phyloP scores from a whole-genome alignment of 495 filamentous ascomycete species.

The Neurospora sp. region DNA sequence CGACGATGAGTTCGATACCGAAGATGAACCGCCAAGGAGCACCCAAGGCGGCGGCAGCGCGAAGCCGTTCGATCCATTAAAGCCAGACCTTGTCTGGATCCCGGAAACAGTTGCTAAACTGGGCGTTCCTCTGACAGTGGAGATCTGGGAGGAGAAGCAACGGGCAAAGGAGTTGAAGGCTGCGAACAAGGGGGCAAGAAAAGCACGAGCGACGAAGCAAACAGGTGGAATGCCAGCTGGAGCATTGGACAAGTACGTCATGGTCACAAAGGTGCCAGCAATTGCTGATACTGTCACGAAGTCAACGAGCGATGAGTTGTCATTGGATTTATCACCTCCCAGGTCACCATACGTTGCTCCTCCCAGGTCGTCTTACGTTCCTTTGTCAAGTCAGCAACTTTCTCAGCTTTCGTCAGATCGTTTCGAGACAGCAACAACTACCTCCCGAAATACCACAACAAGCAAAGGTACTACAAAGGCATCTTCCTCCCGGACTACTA shows the following conservation, averaged over 20 bases:
- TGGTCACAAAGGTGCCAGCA: constrained; percentile 22
- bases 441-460: constrained; percentile 2
- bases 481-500: background rate
- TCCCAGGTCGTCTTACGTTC: background rate
- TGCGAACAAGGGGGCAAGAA: constrained; percentile 18
- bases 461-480: background rate
- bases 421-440: background rate
- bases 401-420: background rate
- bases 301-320: background rate
- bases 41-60: constrained; percentile 22
- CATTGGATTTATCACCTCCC: background rate
- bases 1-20: constrained; percentile 47
- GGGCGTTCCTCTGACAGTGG: constrained; percentile 61
- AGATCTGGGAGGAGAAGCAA: constrained; percentile 62
- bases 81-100: constrained; percentile 66
- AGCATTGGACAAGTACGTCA: constrained; percentile 29
- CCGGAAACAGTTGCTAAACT: constrained; percentile 59
- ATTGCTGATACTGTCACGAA: background rate
- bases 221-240: constrained; percentile 15
- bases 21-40: constrained; percentile 19
- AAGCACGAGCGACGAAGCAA: constrained; percentile 17
- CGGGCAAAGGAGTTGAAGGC: constrained; percentile 32
- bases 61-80: constrained; percentile 56
- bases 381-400: background rate
- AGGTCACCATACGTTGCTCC: background rate